A percentile compares a stretch with the other conserved stretches of the same genome.
Evolutionary conservation across 345 rosid genomes (phyloP).

Genomic region (Salix suchowensis): DNA sequence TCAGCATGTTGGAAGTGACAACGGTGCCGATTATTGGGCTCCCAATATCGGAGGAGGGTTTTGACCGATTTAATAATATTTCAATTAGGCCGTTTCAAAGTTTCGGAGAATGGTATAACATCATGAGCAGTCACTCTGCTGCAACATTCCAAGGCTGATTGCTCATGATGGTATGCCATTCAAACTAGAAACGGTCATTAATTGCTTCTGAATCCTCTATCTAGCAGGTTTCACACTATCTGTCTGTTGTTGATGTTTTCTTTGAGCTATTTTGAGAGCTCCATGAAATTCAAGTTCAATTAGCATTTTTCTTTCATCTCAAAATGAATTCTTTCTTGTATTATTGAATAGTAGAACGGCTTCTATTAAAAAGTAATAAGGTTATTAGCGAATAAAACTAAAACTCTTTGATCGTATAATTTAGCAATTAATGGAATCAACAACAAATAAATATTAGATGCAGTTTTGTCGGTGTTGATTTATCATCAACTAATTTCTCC

Average conservation of each 20-base stretch:
- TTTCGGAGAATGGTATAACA: constrained; percentile 41
- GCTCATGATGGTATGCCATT: constrained; percentile 70
- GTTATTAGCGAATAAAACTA: no score
- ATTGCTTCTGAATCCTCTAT: constrained; percentile 1
- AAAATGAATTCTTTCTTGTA: neutral
- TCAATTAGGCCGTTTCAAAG: neutral
- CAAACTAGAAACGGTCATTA: neutral
- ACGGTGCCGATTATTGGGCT: constrained; percentile 77
- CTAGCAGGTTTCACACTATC: neutral
- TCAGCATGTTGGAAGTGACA: constrained; percentile 57
- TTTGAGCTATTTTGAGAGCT: neutral
- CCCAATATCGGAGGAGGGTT: constrained; percentile 50
- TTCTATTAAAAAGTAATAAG: neutral
- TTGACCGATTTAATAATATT: neutral
- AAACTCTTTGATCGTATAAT: no score
- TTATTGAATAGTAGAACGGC: neutral
- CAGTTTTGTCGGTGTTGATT: no score
- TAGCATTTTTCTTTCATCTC: neutral
- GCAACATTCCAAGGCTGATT: constrained; percentile 47
- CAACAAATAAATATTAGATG: no score
- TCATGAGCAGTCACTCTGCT: constrained; percentile 58
- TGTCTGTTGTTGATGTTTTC: neutral
- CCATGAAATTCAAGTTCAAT: constrained; percentile 1
- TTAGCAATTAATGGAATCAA: no score
- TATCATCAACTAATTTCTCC: no score